Evolutionary conservation across 2,329 filamentous ascomycete genomes (phyloP), one percentile per base, ranked within the genome.

Genomic region (Talaromyces sp.): DNA sequence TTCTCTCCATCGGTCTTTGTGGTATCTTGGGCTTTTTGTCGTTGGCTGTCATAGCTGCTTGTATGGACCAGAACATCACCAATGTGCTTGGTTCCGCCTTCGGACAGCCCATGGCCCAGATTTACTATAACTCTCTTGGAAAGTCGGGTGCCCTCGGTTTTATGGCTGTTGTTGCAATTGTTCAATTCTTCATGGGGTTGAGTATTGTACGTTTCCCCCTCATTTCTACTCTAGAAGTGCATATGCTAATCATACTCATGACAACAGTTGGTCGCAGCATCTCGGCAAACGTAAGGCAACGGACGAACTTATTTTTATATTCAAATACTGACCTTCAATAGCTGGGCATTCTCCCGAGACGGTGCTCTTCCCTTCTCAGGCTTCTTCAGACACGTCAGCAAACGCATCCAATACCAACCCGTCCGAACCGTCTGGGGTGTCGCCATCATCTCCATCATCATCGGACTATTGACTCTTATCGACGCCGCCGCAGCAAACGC

Each of bases 311-410:
- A n/a, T 45, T 11, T 13, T 5, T 22, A 19, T 38, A 19, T 6
- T 22, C 19, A 1, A 7, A 31, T 43, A 45, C 56, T 59, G 15
- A 59, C 34, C 15, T 51, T 27, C 6, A 17, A 29, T 15, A 59
- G 56, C 25, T 89, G 86, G 86, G 86, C 86, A 0, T 89, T 89
- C 72, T 85, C 84, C 8, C 82, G 86, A 27, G 86, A 89, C 69
- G 85, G 85, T 1, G 86, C 86, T 1, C 78, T 89, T 1, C 86
- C 86, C 0, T 88, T 88, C 72, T 86, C 84, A 1, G 73, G 67
- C 5, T 87, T 85, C 74, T 85, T 88, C 74, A 80, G 85, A 36
- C 80, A 81, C 6, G 84, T 88, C 71, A 85, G 81, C 68, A 81
- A 81, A 66, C 78, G 77, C 1, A 81, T 88, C 47, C 83, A 82